phyloP scores from a whole-genome alignment of 2,329 filamentous ascomycete species.

The Atkinsonella texensis region DNA sequence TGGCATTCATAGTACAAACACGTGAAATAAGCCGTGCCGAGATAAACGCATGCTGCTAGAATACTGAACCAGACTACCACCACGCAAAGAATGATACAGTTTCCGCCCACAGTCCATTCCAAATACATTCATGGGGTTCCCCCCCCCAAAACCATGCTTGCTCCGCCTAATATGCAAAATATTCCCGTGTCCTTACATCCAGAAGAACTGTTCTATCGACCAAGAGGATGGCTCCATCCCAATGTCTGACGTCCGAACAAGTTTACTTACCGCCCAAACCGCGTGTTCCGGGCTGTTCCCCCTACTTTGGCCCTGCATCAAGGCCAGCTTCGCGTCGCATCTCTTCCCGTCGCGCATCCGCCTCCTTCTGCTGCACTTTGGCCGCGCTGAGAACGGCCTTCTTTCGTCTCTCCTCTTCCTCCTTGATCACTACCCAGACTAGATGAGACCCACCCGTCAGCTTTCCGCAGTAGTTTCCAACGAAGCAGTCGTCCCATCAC shows the following conservation, averaged over 20 bases:
- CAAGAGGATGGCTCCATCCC: no score
- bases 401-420: constrained; percentile 32
- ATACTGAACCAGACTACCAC: background rate
- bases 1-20: background rate
- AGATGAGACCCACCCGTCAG: background rate
- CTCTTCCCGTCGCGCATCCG: constrained; percentile 32
- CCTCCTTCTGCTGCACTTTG: constrained; percentile 27
- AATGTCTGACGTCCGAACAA: no score
- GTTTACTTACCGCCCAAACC: background rate
- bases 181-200: background rate
- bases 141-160: background rate
- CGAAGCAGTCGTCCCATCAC: background rate
- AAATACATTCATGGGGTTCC: background rate
- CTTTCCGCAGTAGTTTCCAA: background rate
- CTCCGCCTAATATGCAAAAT: background rate
- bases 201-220: background rate
- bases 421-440: constrained; percentile 42
- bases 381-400: constrained; percentile 23
- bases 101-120: background rate
- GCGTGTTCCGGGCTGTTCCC: no score
- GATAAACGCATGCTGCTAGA: background rate
- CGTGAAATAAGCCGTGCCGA: background rate
- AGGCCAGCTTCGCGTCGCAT: constrained; percentile 38
- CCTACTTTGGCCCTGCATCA: constrained; percentile 16
- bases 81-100: background rate